phyloP scores from a whole-genome alignment of 352 stramenopile genomes.

The Paralagenidium karlingii region DNA sequence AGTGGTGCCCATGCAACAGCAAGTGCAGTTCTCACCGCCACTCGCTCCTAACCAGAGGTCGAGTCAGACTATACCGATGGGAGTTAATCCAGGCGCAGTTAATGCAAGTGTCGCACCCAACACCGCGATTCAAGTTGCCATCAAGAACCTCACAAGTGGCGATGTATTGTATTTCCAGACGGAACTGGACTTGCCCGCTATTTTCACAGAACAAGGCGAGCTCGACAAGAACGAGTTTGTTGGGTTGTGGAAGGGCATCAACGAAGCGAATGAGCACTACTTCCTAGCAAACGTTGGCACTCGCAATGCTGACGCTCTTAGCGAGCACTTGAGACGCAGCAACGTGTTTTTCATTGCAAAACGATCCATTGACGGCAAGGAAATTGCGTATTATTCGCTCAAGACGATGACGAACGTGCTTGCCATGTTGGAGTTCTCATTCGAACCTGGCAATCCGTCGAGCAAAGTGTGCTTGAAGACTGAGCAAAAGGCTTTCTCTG shows the following conservation, averaged over 20 bases:
- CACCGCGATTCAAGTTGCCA: conserved; percentile 88
- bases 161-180: conserved; percentile 95
- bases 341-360: conserved; percentile 94
- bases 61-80: conserved; percentile 60
- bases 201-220: conserved; percentile 80
- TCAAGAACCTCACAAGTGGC: conserved; percentile 94
- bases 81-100: conserved; percentile 66
- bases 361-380: conserved; percentile 87
- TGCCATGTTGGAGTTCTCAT: conserved; percentile 92
- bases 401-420: conserved; percentile 88
- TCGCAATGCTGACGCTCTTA: conserved; percentile 74
- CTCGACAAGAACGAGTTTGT: conserved; percentile 92
- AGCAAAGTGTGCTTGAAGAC: conserved; percentile 94
- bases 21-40: conserved; percentile 68
- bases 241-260: conserved; percentile 92
- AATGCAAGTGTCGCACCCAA: conserved; percentile 62
- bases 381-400: conserved; percentile 94
- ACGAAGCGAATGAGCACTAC: conserved; percentile 92
- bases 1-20: conserved; percentile 86
- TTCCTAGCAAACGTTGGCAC: conserved; percentile 67
- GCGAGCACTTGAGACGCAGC: conserved; percentile 72
- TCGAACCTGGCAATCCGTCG: conserved; percentile 85
- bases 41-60: conserved; percentile 59
- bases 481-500: conserved; percentile 84
- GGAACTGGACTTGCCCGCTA: conserved; percentile 81